Conservation (phyloP, 768 basidiomycete species). For the Mycena kentingensis region DNA sequence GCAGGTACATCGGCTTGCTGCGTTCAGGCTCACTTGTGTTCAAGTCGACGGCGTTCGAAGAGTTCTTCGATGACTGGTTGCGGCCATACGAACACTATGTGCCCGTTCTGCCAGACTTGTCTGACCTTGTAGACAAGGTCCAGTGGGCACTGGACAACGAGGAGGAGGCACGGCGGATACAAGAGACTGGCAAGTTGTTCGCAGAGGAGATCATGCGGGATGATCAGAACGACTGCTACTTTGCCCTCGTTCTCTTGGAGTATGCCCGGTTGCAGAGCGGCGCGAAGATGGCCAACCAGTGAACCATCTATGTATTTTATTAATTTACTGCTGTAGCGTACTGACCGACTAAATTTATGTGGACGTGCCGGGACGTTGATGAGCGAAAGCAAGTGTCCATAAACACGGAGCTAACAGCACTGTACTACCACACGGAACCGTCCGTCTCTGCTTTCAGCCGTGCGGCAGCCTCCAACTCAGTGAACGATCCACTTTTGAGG, state of each 20-base stretch:
- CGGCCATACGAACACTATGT: conserved; percentile 20
- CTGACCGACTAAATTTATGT: no score
- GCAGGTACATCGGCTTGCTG: conserved; percentile 19
- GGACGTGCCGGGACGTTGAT: no score
- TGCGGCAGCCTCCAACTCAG: conserved; percentile 22
- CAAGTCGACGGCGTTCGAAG: conserved; percentile 24
- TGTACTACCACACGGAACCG: conserved; percentile 1
- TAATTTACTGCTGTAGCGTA: no score
- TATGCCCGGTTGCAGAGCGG: conserved; percentile 20
- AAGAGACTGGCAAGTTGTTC: conserved; percentile 20
- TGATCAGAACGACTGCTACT: conserved; percentile 25
- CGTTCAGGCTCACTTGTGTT: conserved; percentile 22
- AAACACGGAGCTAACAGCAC: no score
- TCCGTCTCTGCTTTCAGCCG: conserved; percentile 18
- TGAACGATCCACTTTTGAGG: conserved; percentile 41
- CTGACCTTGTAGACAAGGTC: conserved; percentile 22
- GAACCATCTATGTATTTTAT: no score
- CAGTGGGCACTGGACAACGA: conserved; percentile 22
- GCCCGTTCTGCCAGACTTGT: conserved; percentile 19
- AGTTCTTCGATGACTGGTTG: conserved; percentile 21
- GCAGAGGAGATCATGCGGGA: conserved; percentile 20
- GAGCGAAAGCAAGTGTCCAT: no score
- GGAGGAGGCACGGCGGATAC: conserved; percentile 18
- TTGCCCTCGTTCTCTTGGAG: conserved; percentile 17
- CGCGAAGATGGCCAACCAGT: not conserved